Evolutionary conservation across 257 asterid genomes (phyloP).

Genomic region (Anisodus tanguticus): DNA sequence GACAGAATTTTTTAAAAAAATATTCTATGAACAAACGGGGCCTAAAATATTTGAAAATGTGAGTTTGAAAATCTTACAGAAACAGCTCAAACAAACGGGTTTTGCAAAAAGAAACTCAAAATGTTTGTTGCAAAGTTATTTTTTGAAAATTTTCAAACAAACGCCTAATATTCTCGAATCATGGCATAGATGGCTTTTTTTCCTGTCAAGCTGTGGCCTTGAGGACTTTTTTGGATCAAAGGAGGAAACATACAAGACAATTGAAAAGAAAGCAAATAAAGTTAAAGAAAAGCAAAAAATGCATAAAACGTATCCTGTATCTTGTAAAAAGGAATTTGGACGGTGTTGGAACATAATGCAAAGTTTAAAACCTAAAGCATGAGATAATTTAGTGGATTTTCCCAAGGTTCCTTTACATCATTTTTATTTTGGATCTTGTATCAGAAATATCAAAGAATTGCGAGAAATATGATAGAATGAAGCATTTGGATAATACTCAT

Average conservation of each 20-base stretch:
- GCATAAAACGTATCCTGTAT: background rate
- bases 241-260: slow-evolving; percentile 13
- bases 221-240: background rate
- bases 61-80: background rate
- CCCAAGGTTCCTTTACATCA: background rate
- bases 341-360: slow-evolving; percentile 3
- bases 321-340: background rate
- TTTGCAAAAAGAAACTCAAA: background rate
- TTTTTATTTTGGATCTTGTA: slow-evolving; percentile 22
- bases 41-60: background rate
- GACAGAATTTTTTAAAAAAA: background rate
- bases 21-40: too few species aligned
- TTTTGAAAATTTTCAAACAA: background rate
- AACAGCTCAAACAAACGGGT: background rate
- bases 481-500: background rate
- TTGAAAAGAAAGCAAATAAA: slow-evolving; percentile 7
- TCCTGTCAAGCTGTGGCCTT: background rate
- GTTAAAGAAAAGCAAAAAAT: background rate
- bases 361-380: background rate
- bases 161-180: background rate
- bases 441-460: background rate
- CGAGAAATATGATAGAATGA: background rate
- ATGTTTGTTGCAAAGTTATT: background rate
- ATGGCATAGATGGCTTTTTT: background rate
- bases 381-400: background rate